Evolutionary conservation across 306 rosid genomes (phyloP).

Genomic region (Argentina anserina): DNA sequence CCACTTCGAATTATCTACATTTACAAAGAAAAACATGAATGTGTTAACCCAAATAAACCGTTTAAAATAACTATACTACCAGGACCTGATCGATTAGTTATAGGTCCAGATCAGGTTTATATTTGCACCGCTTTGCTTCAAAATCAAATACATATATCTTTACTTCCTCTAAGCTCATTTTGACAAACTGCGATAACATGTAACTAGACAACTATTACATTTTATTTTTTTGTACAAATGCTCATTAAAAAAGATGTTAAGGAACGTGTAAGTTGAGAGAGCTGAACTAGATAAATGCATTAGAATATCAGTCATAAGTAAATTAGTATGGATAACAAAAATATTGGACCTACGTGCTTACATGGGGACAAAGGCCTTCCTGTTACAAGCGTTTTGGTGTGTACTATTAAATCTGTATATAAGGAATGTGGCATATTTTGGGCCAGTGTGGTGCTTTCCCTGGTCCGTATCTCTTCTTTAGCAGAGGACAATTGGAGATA

Average conservation of each 20-base stretch:
- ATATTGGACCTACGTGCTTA: no score
- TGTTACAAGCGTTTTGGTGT: no score
- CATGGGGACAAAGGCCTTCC: no score
- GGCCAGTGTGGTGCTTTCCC: no score
- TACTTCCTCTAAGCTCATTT: neutral
- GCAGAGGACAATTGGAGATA: neutral
- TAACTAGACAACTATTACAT: neutral
- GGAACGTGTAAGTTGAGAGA: no score
- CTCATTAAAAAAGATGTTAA: no score
- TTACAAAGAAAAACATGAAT: constrained; percentile 9
- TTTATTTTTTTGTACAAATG: neutral
- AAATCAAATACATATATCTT: neutral
- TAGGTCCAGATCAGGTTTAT: neutral
- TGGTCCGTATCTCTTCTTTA: neutral
- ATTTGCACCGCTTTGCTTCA: neutral
- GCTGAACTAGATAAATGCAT: no score
- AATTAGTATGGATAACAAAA: no score
- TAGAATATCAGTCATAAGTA: no score
- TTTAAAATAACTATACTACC: neutral
- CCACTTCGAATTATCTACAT: constrained; percentile 70
- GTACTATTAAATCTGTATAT: no score
- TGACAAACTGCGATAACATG: neutral
- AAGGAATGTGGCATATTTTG: no score
- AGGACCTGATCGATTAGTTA: neutral
- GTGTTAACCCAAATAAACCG: neutral